Evolutionary conservation across 257 asterid species (phyloP), one percentile per base, ranked within the genome.

Genomic region (Eucommia ulmoides): DNA sequence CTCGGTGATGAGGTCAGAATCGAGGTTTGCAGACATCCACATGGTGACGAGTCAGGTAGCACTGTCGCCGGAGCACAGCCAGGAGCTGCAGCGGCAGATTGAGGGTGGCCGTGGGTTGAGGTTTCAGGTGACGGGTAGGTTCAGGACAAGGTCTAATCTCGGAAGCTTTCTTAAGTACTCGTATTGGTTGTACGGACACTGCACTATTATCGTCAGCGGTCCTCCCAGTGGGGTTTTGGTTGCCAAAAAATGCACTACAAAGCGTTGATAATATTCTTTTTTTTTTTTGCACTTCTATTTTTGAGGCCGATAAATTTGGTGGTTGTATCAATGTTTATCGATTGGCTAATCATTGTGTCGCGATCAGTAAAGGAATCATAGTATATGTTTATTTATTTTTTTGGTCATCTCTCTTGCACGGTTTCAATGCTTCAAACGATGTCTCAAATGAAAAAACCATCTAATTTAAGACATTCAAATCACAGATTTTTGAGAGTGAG

Each of bases 171-270:
- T 91, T 35, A 81, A 58, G 41, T 91, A 82, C 58, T 74, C 98
- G 0, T 83, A 85, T 54, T 78, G 86, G 93, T 35, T 85, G 58
- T 55, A 75, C 51, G 66, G 80, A 19, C 81, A 64, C 53, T 91
- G 98, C 59, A 63, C 78, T 4, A 54, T 91, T n/a, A 61, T 54
- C 7, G 75, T 91, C 42, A 33, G 86, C 11, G 71, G 79, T 24
- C 98, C 96, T 57, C 98, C 96, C 22, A 59, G 83, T 20, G 98
- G 98, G 22, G 79, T 65, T 67, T 64, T 86, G 82, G 61, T 83
- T 53, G 57, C 59, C 10, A 83, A 79, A 63, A 67, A 22, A 22
- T 91, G 98, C 61, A 57, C 64, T 8, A 80, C 84, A 0, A 85
- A 74, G 62, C 76, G 80, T 52, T 79, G 48, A 72, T n/a, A n/a